Evolutionary conservation across 2,329 filamentous ascomycete genomes (phyloP), one percentile per base, ranked within the genome.

Genomic region (Nannizziopsis barbatae): DNA sequence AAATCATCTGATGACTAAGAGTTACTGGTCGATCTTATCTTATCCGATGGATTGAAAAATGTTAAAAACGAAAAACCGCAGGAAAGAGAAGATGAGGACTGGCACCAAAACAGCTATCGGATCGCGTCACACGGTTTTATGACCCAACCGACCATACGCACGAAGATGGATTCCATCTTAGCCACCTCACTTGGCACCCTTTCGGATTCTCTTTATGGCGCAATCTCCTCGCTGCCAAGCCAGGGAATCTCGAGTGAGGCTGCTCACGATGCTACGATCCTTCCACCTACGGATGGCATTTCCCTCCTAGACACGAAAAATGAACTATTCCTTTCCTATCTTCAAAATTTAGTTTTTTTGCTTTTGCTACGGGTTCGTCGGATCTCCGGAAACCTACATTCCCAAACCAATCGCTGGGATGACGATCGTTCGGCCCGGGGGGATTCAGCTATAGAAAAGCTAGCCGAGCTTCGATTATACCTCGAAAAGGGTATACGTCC

Each of bases 241-340:
- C 14, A 45, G 3, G 56, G 58, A 30, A 27, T 58, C 2, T 52
- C 55, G 43, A 60, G 61, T 14, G 60, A 62, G 45, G 50, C 55
- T 2, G 50, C 59, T 0, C 79, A 84, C 0, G 73, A 83, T 40
- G 79, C 88, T 50, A 80, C 82, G 11, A 76, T 93, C 51, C 71
- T 83, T 42, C 79, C 85, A n/a, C 83, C 85, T 1, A 75, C 82
- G 55, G 81, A 95, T 59, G 90, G 92, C 61, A 92, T 98, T 50
- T 95, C 92, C 0, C 79, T 98, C 1, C 81, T 98, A 60, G 88
- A 96, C 62, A 81, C 86, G 55, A 98, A 98, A 71, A 96, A 93
- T 68, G 92, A 98, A 63, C 76, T 98, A n/a, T 80, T 98, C 14
- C 80, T 98, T 35, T 90, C 90, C 3, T 98, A 98, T 67, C 75